Evolutionary conservation across 495 filamentous ascomycete genomes (phyloP), one percentile per base, ranked within the genome.

Genomic region (Aspergillus asperescens): DNA sequence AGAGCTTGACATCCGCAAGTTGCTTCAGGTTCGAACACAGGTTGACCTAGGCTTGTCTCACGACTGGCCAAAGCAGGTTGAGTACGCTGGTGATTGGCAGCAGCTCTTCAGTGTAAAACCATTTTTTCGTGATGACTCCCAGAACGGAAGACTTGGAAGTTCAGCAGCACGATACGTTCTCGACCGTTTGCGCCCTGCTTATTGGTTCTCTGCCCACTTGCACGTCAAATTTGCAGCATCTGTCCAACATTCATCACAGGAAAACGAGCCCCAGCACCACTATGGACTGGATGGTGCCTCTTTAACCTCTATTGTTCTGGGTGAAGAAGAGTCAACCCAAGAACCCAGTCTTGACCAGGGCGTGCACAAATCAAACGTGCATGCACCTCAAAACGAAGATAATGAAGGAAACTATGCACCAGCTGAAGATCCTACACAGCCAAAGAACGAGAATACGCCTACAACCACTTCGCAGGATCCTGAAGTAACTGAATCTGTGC

Each of bases 201-300:
- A 89, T 62, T 98, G 93, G 93, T 95, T 97, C 66, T 88, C 90
- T 7, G 93, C 90, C 1, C 93, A 98, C 66, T 55, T 96, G 63
- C 93, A 98, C 67, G 82, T 85, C 64, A 90, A 89, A 61, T 97
- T 85, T 59, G 64, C 84, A 2, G 92, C 91, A 7, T 62, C 83
- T 2, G 81, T 93, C 52, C 67, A 77, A 0, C 87, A 93, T 65
- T 48, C 1, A 56, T 52, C 10, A 20, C 54, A 7, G 46, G 8
- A 23, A 4, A 24, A 43, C 5, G 40, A 43, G 2, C 12, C 45
- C 7, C 18, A 49, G 5, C 41, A 56, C 29, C 29, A 46, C 0
- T 64, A 60, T 41, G 62, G 62, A 0, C 29, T 64, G 2, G 62
- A 64, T 29, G 62, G 62, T n/a, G 29, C 59, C n/a, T 12, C 47